A percentile compares a stretch with the other conserved stretches of the same genome.
Conservation (phyloP, 257 asterid species). For the Capsicum chinense region DNA sequence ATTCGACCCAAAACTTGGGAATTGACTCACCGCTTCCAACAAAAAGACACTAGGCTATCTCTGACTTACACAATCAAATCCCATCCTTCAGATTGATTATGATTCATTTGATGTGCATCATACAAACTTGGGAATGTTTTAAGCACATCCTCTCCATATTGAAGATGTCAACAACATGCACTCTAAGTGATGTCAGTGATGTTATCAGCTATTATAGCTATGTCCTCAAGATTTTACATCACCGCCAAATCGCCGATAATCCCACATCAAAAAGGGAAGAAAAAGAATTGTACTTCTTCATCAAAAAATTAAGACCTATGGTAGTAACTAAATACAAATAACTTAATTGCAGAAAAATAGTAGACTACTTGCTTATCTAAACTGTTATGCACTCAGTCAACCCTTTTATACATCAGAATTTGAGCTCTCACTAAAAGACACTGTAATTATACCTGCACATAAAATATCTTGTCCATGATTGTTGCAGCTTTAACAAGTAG, state of each 20-base stretch:
- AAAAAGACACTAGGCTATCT: not conserved
- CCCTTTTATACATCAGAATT: not conserved
- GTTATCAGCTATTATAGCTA: not conserved
- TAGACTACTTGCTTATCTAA: not conserved
- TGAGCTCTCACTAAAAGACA: not conserved
- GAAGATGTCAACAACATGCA: not conserved
- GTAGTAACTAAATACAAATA: not conserved
- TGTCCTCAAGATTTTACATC: not conserved
- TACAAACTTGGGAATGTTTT: conserved; percentile 4
- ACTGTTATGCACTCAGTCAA: not conserved
- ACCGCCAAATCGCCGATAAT: not conserved
- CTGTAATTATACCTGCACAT: conserved; percentile 64
- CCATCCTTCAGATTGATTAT: conserved; percentile 18
- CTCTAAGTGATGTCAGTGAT: not conserved
- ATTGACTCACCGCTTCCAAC: not conserved
- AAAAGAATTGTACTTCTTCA: not conserved
- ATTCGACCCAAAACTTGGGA: not conserved
- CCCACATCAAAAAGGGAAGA: conserved; percentile 7
- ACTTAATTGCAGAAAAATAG: not conserved
- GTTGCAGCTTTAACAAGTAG: conserved; percentile 74
- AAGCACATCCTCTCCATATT: conserved; percentile 15
- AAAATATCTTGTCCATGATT: conserved; percentile 77
- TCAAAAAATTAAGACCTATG: not conserved
- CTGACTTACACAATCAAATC: not conserved
- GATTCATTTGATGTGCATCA: conserved; percentile 4